A percentile compares a stretch with the other conserved stretches of the same genome.
These are phyloP conservation scores for Hysterium pulicare DNA, from an alignment of 2,329 filamentous ascomycete genomes.

Conservation along the genomic window DNA sequence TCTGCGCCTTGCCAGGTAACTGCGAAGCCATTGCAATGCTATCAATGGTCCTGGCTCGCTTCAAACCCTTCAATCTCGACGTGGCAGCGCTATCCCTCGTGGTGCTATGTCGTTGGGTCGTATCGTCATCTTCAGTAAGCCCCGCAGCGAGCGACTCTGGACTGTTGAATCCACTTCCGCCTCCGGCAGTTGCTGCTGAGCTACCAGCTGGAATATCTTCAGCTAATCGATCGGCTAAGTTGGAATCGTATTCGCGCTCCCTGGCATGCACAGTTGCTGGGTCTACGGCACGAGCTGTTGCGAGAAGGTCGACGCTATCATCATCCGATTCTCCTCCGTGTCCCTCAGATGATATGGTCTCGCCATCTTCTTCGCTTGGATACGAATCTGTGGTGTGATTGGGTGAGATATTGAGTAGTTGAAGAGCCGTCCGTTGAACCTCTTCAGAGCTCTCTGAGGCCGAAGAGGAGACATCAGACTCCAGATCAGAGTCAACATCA, in stretches of 20 bases:
- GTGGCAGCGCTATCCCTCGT: no score
- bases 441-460: constrained; percentile 15
- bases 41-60: no score
- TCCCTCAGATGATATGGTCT: background rate
- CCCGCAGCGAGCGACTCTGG: no score
- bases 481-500: constrained; percentile 34
- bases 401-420: constrained; percentile 25
- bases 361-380: background rate
- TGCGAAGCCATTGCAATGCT: no score
- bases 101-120: no score
- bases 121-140: no score
- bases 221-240: constrained; percentile 46
- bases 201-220: constrained; percentile 50
- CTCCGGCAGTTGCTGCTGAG: constrained; percentile 47
- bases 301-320: constrained; percentile 44
- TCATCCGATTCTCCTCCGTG: constrained; percentile 34
- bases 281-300: constrained; percentile 42
- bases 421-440: constrained; percentile 17
- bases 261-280: constrained; percentile 39
- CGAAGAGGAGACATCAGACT: constrained; percentile 35
- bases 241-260: constrained; percentile 48
- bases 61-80: no score
- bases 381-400: background rate
- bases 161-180: constrained; percentile 47
- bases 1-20: no score